Conservation (phyloP, 176 grass and related monocot species). For the Leersia perrieri region DNA sequence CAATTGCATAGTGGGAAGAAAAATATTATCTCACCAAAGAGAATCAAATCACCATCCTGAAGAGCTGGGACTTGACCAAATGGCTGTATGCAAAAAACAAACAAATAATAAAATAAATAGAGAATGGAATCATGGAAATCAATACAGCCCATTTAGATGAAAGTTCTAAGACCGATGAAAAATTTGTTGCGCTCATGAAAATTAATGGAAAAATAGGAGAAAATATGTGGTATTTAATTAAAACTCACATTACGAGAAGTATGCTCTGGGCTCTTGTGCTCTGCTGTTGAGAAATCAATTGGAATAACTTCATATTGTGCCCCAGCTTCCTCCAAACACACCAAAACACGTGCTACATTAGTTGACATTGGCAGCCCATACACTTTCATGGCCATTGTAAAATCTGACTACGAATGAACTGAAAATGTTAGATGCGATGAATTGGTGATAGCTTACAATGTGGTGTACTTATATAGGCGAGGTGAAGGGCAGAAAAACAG, state of each 20-base stretch:
- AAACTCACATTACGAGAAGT: not conserved
- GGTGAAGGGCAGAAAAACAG: not conserved
- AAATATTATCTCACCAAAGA: not conserved
- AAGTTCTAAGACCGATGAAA: not conserved
- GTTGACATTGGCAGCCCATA: not conserved
- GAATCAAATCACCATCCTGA: not conserved
- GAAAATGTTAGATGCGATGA: not conserved
- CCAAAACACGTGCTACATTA: not conserved
- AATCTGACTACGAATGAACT: not conserved
- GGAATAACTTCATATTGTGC: not conserved
- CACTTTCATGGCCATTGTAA: conserved; percentile 13
- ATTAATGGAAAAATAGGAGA: not conserved
- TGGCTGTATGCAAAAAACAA: not conserved
- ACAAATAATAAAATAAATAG: not conserved
- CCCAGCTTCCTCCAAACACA: conserved; percentile 8
- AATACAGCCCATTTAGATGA: not conserved
- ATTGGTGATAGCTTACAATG: not conserved
- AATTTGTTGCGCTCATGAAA: too few relatives aligned
- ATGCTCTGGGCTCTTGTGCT: not conserved
- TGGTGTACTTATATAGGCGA: not conserved
- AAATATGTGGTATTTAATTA: too few relatives aligned
- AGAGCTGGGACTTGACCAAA: not conserved
- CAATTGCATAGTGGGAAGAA: not conserved
- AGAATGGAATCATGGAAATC: not conserved
- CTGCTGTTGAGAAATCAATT: not conserved